A percentile compares a stretch with the other conserved stretches of the same genome.
Evolutionary conservation across 805 yeast genomes (phyloP).

Genomic region (Candida maris): DNA sequence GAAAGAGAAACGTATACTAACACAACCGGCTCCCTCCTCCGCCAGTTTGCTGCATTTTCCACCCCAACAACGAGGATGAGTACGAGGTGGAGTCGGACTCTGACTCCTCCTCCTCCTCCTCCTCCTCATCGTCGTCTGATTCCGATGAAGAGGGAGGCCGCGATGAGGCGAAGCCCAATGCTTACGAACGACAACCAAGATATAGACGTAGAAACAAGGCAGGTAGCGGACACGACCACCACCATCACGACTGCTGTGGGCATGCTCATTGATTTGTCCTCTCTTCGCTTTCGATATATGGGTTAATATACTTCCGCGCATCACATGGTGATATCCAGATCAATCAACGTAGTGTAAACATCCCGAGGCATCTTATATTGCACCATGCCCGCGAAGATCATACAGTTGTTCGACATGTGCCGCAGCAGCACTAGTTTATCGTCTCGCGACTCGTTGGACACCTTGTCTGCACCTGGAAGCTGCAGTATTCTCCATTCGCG

Average conservation of each 20-base stretch:
- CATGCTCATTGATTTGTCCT: constrained; percentile 1
- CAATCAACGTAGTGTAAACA: constrained; percentile 66
- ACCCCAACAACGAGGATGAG: constrained; percentile 63
- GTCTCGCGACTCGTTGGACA: constrained; percentile 39
- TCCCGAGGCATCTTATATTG: constrained; percentile 90
- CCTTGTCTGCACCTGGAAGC: constrained; percentile 24
- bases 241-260: constrained; percentile 7
- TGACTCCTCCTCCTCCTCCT: constrained; percentile 14
- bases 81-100: constrained; percentile 25
- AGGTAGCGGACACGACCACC: constrained; percentile 7
- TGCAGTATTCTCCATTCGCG: constrained; percentile 17
- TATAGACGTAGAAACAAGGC: constrained; percentile 33
- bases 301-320: not conserved
- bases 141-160: constrained; percentile 10
- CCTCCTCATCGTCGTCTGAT: constrained; percentile 22
- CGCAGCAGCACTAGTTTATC: constrained; percentile 54
- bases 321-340: constrained; percentile 45
- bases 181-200: constrained; percentile 84
- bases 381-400: constrained; percentile 93
- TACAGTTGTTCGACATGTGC: constrained; percentile 75
- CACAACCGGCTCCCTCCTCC: not conserved
- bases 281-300: not conserved
- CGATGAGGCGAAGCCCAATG: constrained; percentile 52
- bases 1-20: too few species aligned
- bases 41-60: constrained; percentile 73